Evolutionary conservation across 192 early-diverging fungal species (phyloP).

Genomic region (Coemansia sp.): DNA sequence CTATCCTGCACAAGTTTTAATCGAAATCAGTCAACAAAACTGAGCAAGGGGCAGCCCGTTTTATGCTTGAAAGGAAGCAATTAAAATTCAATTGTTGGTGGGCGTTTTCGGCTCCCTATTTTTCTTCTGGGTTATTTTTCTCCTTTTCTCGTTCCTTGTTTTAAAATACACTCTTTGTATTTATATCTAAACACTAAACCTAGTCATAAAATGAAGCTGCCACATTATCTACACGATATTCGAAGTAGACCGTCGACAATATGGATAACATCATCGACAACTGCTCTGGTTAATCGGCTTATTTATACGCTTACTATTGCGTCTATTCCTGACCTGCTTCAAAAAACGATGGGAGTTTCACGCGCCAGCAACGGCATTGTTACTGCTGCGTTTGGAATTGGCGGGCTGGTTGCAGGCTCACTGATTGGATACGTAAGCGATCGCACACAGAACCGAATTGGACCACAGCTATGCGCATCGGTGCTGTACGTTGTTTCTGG

Average conservation of each 20-base stretch:
- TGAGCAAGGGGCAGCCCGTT: not conserved
- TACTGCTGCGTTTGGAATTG: constrained; percentile 47
- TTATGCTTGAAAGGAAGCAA: too few species aligned
- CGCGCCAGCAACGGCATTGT: constrained; percentile 45
- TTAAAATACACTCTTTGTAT: not conserved
- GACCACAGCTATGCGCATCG: constrained; percentile 29
- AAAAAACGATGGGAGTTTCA: constrained; percentile 30
- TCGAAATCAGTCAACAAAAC: constrained; percentile 3
- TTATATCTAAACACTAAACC: not conserved
- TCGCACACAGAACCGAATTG: constrained; percentile 35
- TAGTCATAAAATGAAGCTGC: constrained; percentile 19
- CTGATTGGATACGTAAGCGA: constrained; percentile 47
- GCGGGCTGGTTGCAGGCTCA: constrained; percentile 33
- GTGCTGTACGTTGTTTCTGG: constrained; percentile 37
- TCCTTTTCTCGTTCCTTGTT: too few species aligned
- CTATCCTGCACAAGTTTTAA: constrained; percentile 3
- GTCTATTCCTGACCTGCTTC: constrained; percentile 45
- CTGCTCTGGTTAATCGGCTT: constrained; percentile 46
- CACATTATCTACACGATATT: constrained; percentile 17
- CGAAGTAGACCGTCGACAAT: constrained; percentile 45
- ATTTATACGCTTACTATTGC: constrained; percentile 50
- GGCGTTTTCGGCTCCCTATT: too few species aligned
- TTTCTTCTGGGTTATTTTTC: too few species aligned
- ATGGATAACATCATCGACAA: constrained; percentile 36
- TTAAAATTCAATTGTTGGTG: too few species aligned